phyloP scores from a whole-genome alignment of 176 grass and related monocot species.

The Oryza rufipogon region DNA sequence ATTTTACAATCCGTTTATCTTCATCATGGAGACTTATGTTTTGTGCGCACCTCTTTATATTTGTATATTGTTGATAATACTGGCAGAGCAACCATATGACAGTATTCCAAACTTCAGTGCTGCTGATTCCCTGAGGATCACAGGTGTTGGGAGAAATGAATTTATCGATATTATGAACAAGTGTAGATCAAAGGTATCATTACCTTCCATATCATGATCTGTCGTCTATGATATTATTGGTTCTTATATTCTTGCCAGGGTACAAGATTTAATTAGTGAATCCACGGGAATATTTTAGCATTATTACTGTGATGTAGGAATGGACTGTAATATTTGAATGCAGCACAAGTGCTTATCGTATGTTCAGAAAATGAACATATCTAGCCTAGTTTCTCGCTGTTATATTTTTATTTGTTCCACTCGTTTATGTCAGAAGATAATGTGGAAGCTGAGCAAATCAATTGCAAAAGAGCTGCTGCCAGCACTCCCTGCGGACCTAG shows the following conservation, averaged over 20 bases:
- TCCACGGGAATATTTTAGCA: background rate
- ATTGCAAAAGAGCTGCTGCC: conserved; percentile 96
- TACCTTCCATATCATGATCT: background rate
- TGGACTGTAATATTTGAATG: background rate
- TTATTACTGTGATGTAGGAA: conserved; percentile 7
- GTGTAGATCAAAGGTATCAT: conserved; percentile 93
- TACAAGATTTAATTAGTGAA: conserved; percentile 11
- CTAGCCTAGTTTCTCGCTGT: conserved; percentile 17
- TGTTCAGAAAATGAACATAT: background rate
- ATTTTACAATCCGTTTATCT: background rate
- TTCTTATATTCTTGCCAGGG: background rate
- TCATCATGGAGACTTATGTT: background rate
- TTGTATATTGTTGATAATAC: conserved; percentile 44
- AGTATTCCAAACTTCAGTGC: conserved; percentile 99
- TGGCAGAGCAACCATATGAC: conserved; percentile 96
- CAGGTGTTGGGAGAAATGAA: conserved; percentile 89
- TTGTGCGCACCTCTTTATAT: background rate
- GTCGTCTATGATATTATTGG: background rate
- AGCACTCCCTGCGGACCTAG: conserved; percentile 63
- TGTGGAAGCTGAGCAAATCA: conserved; percentile 99
- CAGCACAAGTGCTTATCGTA: background rate
- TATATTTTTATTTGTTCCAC: conserved; percentile 14
- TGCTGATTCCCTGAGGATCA: conserved; percentile 86
- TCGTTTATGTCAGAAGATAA: conserved; percentile 75
- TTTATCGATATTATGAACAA: conserved; percentile 99